A percentile compares a stretch with the other conserved stretches of the same genome.
phyloP scores from a whole-genome alignment of 2,329 filamentous ascomycete genomes.

The Aureobasidium mangrovei region DNA sequence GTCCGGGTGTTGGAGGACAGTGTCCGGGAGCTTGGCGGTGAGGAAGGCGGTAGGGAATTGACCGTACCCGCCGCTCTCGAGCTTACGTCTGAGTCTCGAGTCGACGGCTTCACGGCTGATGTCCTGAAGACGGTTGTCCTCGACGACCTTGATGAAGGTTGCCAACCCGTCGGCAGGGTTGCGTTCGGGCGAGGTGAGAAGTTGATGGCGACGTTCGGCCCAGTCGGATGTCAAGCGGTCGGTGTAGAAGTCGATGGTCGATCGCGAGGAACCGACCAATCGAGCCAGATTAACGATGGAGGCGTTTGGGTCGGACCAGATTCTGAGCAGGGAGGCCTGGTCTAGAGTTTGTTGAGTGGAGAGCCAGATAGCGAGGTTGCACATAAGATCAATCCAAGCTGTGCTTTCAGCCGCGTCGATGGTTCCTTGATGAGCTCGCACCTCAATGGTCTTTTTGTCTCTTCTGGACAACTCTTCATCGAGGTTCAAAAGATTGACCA shows the following conservation, averaged over 20 bases:
- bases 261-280: not conserved
- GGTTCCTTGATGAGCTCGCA: not conserved
- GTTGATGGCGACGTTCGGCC: not conserved
- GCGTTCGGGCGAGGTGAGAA: not conserved
- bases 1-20: not conserved
- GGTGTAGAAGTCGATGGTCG: not conserved
- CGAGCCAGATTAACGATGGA: not conserved
- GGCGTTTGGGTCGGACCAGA: not conserved
- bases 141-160: not conserved
- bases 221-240: not conserved
- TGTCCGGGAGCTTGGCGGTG: not conserved
- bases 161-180: not conserved
- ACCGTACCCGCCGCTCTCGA: not conserved
- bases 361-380: conserved; percentile 2
- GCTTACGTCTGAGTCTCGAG: not conserved
- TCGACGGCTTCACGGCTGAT: not conserved
- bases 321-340: not conserved
- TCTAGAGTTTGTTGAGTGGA: not conserved
- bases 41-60: not conserved
- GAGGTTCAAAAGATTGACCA: not conserved
- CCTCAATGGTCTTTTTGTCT: not conserved
- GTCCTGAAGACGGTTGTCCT: not conserved
- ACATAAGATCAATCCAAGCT: not conserved
- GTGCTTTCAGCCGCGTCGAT: not conserved
- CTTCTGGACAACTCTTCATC: not conserved